Evolutionary conservation across 371 early-diverging fungal species (phyloP).

Genomic region (Haplosporangium sp.): DNA sequence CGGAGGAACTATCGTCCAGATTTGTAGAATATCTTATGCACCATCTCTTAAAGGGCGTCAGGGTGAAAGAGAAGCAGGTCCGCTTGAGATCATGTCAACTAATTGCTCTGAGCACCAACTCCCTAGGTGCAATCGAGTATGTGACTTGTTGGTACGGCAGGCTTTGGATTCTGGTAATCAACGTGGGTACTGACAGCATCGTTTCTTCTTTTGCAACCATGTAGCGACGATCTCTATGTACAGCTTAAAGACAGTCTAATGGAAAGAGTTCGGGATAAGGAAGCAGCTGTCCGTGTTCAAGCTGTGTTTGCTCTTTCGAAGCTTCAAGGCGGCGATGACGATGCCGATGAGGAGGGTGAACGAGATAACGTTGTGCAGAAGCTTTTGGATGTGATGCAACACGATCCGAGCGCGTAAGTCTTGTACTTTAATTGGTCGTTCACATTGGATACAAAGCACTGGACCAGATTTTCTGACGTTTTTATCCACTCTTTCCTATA

Average conservation of each 20-base stretch:
- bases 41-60: constrained; percentile 79
- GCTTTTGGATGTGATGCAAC: constrained; percentile 71
- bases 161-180: not conserved
- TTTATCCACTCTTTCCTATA: constrained; percentile 23
- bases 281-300: constrained; percentile 81
- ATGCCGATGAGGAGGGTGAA: constrained; percentile 65
- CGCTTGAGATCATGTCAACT: constrained; percentile 86
- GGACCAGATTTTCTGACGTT: not conserved
- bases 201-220: not conserved
- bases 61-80: constrained; percentile 78
- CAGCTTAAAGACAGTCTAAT: constrained; percentile 72
- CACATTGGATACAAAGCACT: not conserved
- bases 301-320: constrained; percentile 85
- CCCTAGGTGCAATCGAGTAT: constrained; percentile 85
- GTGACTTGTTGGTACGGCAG: not conserved
- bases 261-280: constrained; percentile 85
- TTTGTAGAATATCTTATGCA: constrained; percentile 77
- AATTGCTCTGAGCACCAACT: constrained; percentile 79
- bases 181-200: not conserved
- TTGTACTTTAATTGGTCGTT: not conserved
- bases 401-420: constrained; percentile 82
- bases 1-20: constrained; percentile 73
- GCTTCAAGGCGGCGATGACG: constrained; percentile 72
- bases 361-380: constrained; percentile 72
- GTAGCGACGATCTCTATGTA: constrained; percentile 81